Base-by-base conservation (phyloP, 1,139 yeast species). In the Sugiyamaella pinicola region DNA sequence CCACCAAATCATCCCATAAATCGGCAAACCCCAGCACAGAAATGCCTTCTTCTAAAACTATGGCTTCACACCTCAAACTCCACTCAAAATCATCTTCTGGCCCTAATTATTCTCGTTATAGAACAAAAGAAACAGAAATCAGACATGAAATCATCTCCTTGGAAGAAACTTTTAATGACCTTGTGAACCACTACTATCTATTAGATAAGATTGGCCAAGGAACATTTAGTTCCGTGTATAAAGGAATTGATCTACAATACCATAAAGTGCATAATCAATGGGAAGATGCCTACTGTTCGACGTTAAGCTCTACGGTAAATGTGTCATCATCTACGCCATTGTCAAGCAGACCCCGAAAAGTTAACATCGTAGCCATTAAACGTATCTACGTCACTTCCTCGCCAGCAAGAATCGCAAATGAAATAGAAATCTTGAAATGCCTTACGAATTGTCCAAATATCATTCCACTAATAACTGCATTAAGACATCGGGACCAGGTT, bases 321-420 rank as follows among this genome's bases (percentile, higher is more conserved):
- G 13, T n/a, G 12, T 18, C 40, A 50, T 13, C 33, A 37, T 7
- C 35, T 44, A 26, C 28, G 26, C 24, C n/a, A 28, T 6, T 26
- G 28, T 28, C 31, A 33, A 21, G 13, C 13, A 13, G 19, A 18
- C 37, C 33, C n/a, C 31, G 42, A 21, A 39, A 33, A 19, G 74
- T 76, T 57, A 83, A 85, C 15, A 77, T 82, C 51, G 99, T 95
- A 55, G 99, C 99, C 4, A 75, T 93, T 61, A 93, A 93, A 69
- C 83, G 95, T 65, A 90, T 93, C 51, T 91, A 91, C 68, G 99
- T 91, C 24, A 95, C 99, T 0, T 88, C 97, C 1, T 89, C 97
- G 5, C 97, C 98, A 0, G 84, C 82, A 59, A 79, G 99, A 68
- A 91, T 93, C 48, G 83, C 82, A 62, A 90, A 90, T 69, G 99